A percentile compares a stretch with the other conserved stretches of the same genome.
Evolutionary conservation across 202 grass and related monocot genomes (phyloP).

Genomic region (Elaeis oleifera): DNA sequence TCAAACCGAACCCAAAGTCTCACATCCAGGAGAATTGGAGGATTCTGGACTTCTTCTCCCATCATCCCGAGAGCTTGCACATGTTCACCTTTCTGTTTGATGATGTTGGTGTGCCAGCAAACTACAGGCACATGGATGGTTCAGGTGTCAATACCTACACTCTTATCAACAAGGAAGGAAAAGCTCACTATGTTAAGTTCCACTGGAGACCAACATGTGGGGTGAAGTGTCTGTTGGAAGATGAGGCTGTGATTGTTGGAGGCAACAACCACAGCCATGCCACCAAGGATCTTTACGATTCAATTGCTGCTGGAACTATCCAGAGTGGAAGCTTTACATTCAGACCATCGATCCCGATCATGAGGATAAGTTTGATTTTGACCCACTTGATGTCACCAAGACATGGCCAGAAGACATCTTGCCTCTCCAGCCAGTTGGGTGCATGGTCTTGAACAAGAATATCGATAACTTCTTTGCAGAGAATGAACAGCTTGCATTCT

Average conservation of each 20-base stretch:
- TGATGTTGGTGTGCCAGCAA: constrained; percentile 76
- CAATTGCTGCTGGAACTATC: constrained; percentile 79
- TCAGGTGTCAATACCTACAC: constrained; percentile 96
- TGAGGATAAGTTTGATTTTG: constrained; percentile 68
- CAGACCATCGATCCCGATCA: constrained; percentile 75
- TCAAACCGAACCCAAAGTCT: constrained; percentile 83
- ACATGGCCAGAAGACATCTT: constrained; percentile 86
- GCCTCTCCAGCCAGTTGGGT: constrained; percentile 78
- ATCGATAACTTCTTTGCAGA: constrained; percentile 96
- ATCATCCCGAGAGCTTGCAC: constrained; percentile 92
- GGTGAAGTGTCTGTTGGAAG: constrained; percentile 61
- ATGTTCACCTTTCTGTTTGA: constrained; percentile 98
- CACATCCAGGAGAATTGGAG: constrained; percentile 99
- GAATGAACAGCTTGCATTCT: constrained; percentile 98
- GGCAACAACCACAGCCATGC: constrained; percentile 97
- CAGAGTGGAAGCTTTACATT: constrained; percentile 84
- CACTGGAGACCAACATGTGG: constrained; percentile 93
- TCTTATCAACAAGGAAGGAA: constrained; percentile 68
- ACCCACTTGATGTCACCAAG: constrained; percentile 96
- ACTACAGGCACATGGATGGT: constrained; percentile 99
- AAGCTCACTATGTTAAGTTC: constrained; percentile 90
- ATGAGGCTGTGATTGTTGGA: constrained; percentile 75
- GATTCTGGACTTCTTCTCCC: constrained; percentile 92
- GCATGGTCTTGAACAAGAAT: constrained; percentile 87
- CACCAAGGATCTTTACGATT: constrained; percentile 78